Evolutionary conservation across 345 rosid species (phyloP).

Genomic region (Gossypium mustelinum): DNA sequence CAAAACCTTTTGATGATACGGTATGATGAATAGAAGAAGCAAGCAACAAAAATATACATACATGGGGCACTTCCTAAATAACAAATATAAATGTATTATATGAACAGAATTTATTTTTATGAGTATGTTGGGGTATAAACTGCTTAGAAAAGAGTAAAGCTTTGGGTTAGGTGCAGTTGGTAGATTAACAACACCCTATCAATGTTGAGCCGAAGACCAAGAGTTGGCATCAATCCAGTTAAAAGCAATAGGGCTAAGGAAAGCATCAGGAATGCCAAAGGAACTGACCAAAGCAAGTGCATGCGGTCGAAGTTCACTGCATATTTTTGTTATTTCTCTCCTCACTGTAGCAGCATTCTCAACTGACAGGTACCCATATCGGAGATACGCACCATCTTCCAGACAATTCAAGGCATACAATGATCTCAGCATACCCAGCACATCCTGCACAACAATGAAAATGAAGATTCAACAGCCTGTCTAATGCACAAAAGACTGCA

Average conservation of each 20-base stretch:
- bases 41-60: too few species aligned
- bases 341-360: constrained; percentile 57
- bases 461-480: neutral
- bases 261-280: constrained; percentile 72
- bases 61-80: too few species aligned
- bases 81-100: too few species aligned
- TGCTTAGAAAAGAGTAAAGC: neutral
- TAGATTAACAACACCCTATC: neutral
- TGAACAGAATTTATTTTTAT: neutral
- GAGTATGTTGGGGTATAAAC: neutral
- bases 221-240: constrained; percentile 87
- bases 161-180: neutral
- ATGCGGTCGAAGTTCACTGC: constrained; percentile 77
- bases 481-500: neutral
- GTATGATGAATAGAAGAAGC: too few species aligned
- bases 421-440: constrained; percentile 55
- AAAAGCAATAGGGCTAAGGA: constrained; percentile 77
- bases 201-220: constrained; percentile 52
- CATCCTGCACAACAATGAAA: constrained; percentile 39
- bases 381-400: constrained; percentile 71
- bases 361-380: constrained; percentile 61
- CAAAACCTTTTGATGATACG: neutral
- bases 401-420: constrained; percentile 59
- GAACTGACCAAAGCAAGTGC: constrained; percentile 76
- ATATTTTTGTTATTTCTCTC: constrained; percentile 63